phyloP scores from a whole-genome alignment of 305 asterid species.

The Solanum hybrid region DNA sequence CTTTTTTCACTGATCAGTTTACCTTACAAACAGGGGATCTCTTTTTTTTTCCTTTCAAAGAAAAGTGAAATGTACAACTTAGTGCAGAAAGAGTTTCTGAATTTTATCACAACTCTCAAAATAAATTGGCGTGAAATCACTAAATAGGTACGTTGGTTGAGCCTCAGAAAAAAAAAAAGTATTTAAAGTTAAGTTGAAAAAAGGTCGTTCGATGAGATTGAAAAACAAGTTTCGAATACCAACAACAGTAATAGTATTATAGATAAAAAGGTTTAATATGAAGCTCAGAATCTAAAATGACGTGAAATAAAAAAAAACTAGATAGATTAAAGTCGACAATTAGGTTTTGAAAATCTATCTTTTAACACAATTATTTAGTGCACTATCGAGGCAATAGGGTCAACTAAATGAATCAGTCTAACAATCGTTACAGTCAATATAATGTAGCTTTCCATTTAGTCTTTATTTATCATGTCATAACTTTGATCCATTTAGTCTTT shows the following conservation, averaged over 20 bases:
- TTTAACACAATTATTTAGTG: neutral
- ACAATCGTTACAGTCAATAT: too few species aligned
- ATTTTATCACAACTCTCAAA: neutral
- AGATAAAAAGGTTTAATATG: neutral
- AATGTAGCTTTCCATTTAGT: neutral
- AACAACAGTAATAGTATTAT: neutral
- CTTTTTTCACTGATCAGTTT: neutral
- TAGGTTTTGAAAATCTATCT: neutral
- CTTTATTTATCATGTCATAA: neutral
- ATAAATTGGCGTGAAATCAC: neutral
- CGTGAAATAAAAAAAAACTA: too few species aligned
- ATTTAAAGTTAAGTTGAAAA: neutral
- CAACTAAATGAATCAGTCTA: neutral
- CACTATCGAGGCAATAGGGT: neutral
- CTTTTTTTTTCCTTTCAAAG: neutral
- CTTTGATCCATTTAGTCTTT: neutral
- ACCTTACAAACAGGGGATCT: neutral
- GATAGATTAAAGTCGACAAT: neutral
- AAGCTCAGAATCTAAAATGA: neutral
- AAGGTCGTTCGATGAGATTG: neutral
- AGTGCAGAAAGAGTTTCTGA: neutral
- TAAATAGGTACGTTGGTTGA: neutral
- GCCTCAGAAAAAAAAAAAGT: neutral
- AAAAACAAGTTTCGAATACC: neutral
- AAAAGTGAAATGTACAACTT: neutral